These are phyloP conservation scores for Fallopia convolvulus DNA, from an alignment of 148 eudicot species.

Conservation along the genomic window DNA sequence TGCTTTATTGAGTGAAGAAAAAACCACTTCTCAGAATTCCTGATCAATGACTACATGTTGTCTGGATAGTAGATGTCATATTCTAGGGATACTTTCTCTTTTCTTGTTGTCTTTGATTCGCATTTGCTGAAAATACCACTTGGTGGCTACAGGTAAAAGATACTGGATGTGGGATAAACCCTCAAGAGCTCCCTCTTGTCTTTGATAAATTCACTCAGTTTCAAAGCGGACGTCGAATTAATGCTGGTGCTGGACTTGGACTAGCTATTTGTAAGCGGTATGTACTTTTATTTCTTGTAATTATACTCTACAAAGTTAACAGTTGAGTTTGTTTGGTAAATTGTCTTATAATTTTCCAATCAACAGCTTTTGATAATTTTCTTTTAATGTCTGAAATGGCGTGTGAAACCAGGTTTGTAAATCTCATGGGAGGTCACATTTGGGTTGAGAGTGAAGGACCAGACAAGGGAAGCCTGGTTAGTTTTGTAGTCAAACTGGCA, in stretches of 20 bases:
- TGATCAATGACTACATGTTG: not conserved
- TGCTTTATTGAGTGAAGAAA: not conserved
- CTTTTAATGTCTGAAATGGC: not conserved
- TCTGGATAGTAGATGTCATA: too few relatives aligned
- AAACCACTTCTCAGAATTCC: not conserved
- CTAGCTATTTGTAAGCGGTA: slow-evolving; percentile 90
- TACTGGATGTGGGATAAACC: slow-evolving; percentile 72
- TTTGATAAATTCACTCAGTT: slow-evolving; percentile 65
- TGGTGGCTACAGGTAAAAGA: slow-evolving; percentile 64
- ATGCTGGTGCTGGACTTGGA: slow-evolving; percentile 66
- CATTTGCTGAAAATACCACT: not conserved
- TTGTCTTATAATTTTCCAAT: not conserved
- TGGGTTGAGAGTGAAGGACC: slow-evolving; percentile 76
- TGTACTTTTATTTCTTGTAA: not conserved
- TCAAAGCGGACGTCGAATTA: slow-evolving; percentile 32
- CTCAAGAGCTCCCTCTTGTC: slow-evolving; percentile 62
- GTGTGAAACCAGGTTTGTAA: slow-evolving; percentile 39
- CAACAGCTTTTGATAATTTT: not conserved
- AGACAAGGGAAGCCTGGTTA: slow-evolving; percentile 52
- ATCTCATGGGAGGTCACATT: slow-evolving; percentile 69
- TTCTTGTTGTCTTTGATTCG: not conserved
- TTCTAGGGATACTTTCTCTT: too few relatives aligned
- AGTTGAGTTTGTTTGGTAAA: not conserved
- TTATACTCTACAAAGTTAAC: not conserved
- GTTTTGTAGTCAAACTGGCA: slow-evolving; percentile 45